phyloP scores from a whole-genome alignment of 331 rosid genomes.

The Pyrus hybrid region DNA sequence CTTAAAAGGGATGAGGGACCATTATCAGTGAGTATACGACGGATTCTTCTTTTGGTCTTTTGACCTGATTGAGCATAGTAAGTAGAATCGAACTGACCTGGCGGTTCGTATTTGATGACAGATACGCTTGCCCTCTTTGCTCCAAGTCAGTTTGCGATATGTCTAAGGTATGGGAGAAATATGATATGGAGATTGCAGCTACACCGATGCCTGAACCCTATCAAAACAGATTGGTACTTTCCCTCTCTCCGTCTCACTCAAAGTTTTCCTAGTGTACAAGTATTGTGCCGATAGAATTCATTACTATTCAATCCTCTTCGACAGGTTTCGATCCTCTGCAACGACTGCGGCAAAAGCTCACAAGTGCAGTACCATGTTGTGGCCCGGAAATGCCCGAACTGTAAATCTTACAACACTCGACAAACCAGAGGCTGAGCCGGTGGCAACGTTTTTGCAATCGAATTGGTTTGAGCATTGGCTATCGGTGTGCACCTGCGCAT shows the following conservation, averaged over 20 bases:
- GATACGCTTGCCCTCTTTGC: constrained; percentile 83
- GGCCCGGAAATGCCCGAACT: constrained; percentile 69
- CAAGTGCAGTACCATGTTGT: constrained; percentile 57
- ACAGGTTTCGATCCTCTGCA: constrained; percentile 77
- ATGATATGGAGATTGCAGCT: constrained; percentile 78
- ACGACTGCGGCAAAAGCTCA: constrained; percentile 65
- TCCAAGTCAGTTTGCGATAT: constrained; percentile 82
- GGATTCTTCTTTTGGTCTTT: background rate
- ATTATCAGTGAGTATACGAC: constrained; percentile 52
- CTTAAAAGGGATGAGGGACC: constrained; percentile 76
- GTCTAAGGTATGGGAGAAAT: constrained; percentile 85
- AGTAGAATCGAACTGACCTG: background rate
- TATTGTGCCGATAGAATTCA: background rate
- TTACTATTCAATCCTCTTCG: background rate
- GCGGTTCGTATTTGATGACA: constrained; percentile 4
- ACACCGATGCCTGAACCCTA: constrained; percentile 56
- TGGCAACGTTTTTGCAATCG: constrained; percentile 4
- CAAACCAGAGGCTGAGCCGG: constrained; percentile 55
- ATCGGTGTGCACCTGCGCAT: background rate
- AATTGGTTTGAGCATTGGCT: background rate
- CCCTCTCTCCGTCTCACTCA: background rate
- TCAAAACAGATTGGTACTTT: constrained; percentile 54
- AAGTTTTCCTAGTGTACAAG: background rate
- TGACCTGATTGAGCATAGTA: background rate
- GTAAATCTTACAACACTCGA: constrained; percentile 84